A percentile compares a stretch with the other conserved stretches of the same genome.
Conservation (phyloP, 2,329 filamentous ascomycete genomes). For the Colletotrichum orbiculare region DNA sequence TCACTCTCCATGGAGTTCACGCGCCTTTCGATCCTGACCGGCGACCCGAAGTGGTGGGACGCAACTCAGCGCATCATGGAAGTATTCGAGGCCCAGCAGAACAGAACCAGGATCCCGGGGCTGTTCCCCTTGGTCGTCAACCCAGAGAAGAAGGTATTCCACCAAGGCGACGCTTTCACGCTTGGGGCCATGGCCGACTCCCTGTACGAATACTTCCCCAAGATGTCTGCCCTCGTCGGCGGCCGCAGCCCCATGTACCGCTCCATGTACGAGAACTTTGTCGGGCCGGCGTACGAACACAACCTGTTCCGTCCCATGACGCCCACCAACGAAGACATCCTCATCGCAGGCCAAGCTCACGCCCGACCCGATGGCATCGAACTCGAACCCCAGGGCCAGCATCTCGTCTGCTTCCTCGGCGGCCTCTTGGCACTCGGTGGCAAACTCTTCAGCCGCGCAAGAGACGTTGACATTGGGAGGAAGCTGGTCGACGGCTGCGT, state of each 20-base stretch:
- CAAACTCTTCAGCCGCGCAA: conserved; percentile 63
- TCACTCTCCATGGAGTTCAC: conserved; percentile 79
- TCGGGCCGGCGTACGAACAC: conserved; percentile 69
- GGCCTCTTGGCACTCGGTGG: conserved; percentile 77
- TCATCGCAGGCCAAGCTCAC: conserved; percentile 63
- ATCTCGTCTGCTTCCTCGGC: conserved; percentile 77
- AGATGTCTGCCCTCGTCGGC: conserved; percentile 73
- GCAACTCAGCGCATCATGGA: conserved; percentile 79
- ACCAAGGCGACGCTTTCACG: conserved; percentile 55
- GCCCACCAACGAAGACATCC: conserved; percentile 68
- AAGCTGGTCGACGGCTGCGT: conserved; percentile 65
- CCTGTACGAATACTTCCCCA: conserved; percentile 70
- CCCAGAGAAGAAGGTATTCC: conserved; percentile 59
- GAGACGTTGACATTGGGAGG: conserved; percentile 58
- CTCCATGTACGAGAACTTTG: conserved; percentile 70
- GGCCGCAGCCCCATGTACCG: conserved; percentile 71
- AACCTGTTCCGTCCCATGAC: conserved; percentile 78
- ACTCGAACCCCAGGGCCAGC: conserved; percentile 59
- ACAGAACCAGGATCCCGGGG: conserved; percentile 76
- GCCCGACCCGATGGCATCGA: conserved; percentile 54
- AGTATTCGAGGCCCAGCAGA: conserved; percentile 75
- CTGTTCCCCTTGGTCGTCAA: conserved; percentile 79
- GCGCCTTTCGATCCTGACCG: conserved; percentile 77
- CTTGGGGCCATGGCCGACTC: conserved; percentile 67
- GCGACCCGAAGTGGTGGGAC: conserved; percentile 78